A percentile compares a stretch with the other conserved stretches of the same genome.
These are phyloP conservation scores for Pleurotus sapidus DNA, from an alignment of 768 basidiomycete species.

Conservation along the genomic window DNA sequence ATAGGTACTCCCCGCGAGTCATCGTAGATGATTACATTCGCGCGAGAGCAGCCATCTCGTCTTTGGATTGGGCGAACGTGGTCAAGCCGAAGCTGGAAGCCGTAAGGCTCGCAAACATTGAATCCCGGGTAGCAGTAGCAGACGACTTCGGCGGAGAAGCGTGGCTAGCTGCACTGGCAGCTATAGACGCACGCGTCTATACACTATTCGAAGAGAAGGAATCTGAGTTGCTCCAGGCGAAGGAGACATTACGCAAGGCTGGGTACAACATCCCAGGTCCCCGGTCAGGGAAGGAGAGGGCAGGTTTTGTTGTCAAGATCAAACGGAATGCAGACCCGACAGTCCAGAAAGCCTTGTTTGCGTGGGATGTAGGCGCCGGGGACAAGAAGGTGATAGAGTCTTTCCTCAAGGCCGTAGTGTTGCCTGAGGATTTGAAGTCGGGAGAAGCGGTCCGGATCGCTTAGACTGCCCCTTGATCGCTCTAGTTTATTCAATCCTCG, in stretches of 20 bases:
- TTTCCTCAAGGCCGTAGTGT: neutral
- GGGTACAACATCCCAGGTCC: neutral
- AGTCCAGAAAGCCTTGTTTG: constrained; percentile 1
- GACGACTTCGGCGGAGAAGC: constrained; percentile 12
- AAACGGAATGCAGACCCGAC: neutral
- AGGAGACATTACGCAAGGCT: neutral
- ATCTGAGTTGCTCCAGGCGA: neutral
- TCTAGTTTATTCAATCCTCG: no score
- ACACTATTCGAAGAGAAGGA: constrained; percentile 8
- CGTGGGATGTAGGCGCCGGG: constrained; percentile 7
- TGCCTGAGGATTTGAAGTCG: neutral
- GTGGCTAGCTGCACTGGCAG: constrained; percentile 4
- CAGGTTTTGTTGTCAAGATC: constrained; percentile 6
- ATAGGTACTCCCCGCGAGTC: neutral
- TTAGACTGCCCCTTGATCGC: no score
- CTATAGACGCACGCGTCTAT: constrained; percentile 5
- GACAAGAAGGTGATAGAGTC: neutral
- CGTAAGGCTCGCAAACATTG: neutral
- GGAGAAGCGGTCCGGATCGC: neutral
- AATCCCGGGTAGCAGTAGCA: neutral
- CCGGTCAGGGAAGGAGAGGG: neutral
- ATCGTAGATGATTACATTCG: constrained; percentile 4
- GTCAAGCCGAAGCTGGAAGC: neutral
- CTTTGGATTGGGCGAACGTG: constrained; percentile 4
- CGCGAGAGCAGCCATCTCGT: neutral